Evolutionary conservation across 805 yeast species (phyloP).

Genomic region (Zygotorulaspora chibaensis): DNA sequence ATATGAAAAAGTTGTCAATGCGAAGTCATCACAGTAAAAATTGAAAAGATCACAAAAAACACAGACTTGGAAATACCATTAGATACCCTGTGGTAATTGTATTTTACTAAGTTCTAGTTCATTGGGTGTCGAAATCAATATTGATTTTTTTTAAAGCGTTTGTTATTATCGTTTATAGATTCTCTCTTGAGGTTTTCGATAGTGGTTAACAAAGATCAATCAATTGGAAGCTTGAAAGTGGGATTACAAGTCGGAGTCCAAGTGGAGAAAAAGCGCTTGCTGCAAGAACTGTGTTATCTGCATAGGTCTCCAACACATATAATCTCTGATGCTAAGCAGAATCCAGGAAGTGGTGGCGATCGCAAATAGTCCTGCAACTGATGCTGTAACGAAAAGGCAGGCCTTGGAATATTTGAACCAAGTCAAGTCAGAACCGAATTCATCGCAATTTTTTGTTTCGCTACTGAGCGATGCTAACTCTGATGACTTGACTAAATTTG

Average conservation of each 20-base stretch:
- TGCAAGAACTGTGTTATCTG: not conserved
- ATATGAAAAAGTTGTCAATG: not conserved
- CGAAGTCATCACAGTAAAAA: not conserved
- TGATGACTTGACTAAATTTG: conserved; percentile 31
- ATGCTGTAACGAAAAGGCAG: conserved; percentile 55
- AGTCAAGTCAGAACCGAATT: conserved; percentile 26
- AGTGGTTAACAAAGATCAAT: no score
- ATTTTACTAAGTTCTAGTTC: not conserved
- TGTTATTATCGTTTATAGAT: no score
- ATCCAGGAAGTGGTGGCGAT: conserved; percentile 84
- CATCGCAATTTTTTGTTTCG: conserved; percentile 26
- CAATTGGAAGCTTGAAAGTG: no score
- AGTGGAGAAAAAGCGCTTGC: no score
- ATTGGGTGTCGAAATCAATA: not conserved
- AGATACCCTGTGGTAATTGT: not conserved
- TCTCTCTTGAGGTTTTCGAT: no score
- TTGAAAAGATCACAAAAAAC: conserved; percentile 1
- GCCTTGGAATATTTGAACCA: conserved; percentile 37
- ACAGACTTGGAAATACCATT: not conserved
- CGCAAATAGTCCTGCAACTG: conserved; percentile 69
- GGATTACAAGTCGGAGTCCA: no score
- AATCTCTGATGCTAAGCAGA: conserved; percentile 40
- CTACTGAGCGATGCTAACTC: conserved; percentile 24
- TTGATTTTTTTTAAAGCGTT: not conserved
- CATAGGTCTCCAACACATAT: not conserved